phyloP scores from a whole-genome alignment of 176 grass and related monocot species.

The Aegilops speltoides region DNA sequence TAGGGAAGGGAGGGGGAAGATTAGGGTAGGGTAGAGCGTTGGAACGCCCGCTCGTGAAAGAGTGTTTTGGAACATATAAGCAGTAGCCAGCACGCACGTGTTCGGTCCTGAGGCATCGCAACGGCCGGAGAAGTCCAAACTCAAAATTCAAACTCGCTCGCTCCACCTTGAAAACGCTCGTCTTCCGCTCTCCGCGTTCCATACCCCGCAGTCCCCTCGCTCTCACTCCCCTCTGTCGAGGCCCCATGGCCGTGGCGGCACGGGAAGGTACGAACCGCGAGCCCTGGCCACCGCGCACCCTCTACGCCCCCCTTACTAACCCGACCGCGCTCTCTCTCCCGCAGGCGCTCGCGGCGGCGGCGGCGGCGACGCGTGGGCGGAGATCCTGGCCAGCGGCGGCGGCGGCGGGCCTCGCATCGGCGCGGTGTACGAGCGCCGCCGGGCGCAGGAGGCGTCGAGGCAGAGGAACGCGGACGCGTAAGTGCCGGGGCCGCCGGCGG shows the following conservation, averaged over 20 bases:
- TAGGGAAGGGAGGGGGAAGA: too few relatives aligned
- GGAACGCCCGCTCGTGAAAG: too few relatives aligned
- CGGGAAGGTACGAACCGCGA: constrained; percentile 37
- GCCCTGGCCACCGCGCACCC: neutral
- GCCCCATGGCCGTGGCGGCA: constrained; percentile 58
- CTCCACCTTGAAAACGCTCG: neutral
- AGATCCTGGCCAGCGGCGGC: constrained; percentile 53
- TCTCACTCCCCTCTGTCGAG: neutral
- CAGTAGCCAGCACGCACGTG: neutral
- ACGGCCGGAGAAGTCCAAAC: neutral
- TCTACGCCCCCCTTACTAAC: neutral
- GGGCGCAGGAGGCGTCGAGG: constrained; percentile 28
- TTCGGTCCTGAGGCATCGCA: neutral
- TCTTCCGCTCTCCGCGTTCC: neutral
- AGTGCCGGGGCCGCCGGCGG: neutral
- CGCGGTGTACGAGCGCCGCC: constrained; percentile 66
- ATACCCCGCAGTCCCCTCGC: neutral
- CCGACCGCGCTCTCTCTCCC: constrained; percentile 5
- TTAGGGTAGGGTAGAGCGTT: too few relatives aligned
- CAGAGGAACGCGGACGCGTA: constrained; percentile 38
- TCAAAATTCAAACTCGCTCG: constrained; percentile 16
- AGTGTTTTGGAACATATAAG: too few relatives aligned
- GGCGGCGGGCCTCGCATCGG: constrained; percentile 26
- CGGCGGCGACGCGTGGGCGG: constrained; percentile 58
- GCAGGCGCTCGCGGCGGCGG: constrained; percentile 14